phyloP scores from a whole-genome alignment of 2,329 filamentous ascomycete species.

The Aspergillus pseudoviridinutans region DNA sequence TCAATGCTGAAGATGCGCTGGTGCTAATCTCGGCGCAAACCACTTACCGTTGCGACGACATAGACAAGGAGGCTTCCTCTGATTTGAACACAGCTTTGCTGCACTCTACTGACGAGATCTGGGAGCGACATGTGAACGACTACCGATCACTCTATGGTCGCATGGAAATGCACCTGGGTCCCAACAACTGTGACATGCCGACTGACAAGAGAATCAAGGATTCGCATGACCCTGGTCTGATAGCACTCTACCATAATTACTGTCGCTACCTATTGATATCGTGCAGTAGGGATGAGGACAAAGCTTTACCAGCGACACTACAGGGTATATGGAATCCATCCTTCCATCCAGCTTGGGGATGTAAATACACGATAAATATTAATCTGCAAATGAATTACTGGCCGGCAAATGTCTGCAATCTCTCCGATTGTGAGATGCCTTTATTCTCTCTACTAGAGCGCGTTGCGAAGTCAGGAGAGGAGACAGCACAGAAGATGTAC shows the following conservation, averaged over 20 bases:
- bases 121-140: constrained; percentile 29
- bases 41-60: constrained; percentile 31
- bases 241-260: constrained; percentile 52
- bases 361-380: constrained; percentile 57
- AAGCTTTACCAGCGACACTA: constrained; percentile 46
- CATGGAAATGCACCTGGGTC: constrained; percentile 26
- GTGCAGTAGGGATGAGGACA: constrained; percentile 45
- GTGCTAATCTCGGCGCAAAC: constrained; percentile 41
- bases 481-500: constrained; percentile 54
- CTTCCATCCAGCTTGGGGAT: constrained; percentile 48
- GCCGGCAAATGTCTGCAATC: constrained; percentile 50
- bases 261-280: constrained; percentile 54
- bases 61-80: constrained; percentile 21
- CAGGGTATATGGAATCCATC: constrained; percentile 55
- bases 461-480: constrained; percentile 38
- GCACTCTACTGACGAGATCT: constrained; percentile 20
- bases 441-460: constrained; percentile 40
- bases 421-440: constrained; percentile 41
- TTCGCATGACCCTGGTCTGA: constrained; percentile 49
- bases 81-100: constrained; percentile 25
- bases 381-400: constrained; percentile 63
- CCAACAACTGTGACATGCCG: constrained; percentile 19
- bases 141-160: constrained; percentile 31
- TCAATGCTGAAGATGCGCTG: constrained; percentile 34
- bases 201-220: constrained; percentile 28